These are phyloP conservation scores for Annulohypoxylon bovei DNA, from an alignment of 495 filamentous ascomycete species.

Conservation along the genomic window DNA sequence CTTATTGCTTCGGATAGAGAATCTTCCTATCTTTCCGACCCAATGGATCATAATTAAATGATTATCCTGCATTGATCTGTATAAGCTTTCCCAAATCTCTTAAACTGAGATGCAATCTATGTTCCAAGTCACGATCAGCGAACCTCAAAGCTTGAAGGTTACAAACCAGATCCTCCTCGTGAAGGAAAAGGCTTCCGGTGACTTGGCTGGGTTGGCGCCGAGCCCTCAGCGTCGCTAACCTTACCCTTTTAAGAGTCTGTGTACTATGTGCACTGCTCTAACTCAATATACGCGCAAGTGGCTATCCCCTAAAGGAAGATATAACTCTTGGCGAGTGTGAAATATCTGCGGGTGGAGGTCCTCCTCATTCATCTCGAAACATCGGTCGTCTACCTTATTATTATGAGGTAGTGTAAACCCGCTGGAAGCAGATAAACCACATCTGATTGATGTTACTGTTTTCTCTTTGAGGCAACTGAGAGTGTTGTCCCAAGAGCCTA, in stretches of 20 bases:
- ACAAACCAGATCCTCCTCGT: conserved; percentile 20
- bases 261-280: no score
- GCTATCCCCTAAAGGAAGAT: neutral
- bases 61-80: neutral
- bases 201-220: conserved; percentile 36
- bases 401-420: neutral
- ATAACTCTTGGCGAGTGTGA: neutral
- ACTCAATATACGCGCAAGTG: neutral
- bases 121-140: conserved; percentile 16
- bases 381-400: neutral
- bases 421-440: neutral
- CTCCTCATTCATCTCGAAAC: conserved; percentile 9
- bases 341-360: neutral
- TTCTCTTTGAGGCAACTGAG: neutral
- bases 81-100: conserved; percentile 3
- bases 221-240: neutral
- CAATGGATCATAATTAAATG: neutral
- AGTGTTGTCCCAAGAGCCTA: neutral
- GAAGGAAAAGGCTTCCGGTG: conserved; percentile 23
- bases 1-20: neutral
- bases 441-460: neutral
- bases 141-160: conserved; percentile 23
- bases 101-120: conserved; percentile 9
- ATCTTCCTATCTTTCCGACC: neutral
- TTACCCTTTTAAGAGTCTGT: neutral